Conservation (phyloP, 768 basidiomycete genomes). For the Leccinum uliginosum region DNA sequence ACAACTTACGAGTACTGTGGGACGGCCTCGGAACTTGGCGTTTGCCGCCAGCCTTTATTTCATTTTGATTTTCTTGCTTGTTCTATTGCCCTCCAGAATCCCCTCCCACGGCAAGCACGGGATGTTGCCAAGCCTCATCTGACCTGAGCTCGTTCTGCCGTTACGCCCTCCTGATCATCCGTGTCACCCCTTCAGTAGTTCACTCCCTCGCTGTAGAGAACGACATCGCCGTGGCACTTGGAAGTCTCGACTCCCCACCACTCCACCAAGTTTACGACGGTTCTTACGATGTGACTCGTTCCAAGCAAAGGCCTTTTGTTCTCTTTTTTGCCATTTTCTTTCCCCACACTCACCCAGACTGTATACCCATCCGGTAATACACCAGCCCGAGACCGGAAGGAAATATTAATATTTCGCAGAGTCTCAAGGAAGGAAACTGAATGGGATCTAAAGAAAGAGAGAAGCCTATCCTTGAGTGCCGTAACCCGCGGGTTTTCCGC, state of each 20-base stretch:
- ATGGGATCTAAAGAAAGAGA: background rate
- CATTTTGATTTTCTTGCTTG: background rate
- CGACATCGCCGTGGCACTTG: background rate
- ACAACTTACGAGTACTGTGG: background rate
- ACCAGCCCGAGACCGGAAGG: background rate
- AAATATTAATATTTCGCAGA: background rate
- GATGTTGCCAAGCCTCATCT: background rate
- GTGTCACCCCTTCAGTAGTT: background rate
- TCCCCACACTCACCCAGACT: background rate
- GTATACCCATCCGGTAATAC: background rate
- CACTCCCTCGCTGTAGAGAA: background rate
- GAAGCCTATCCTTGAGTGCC: background rate
- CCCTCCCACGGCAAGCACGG: slow-evolving; percentile 16
- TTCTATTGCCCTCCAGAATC: background rate
- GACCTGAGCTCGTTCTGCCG: background rate
- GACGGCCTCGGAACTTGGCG: slow-evolving; percentile 7
- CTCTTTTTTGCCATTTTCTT: background rate
- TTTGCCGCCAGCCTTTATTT: background rate
- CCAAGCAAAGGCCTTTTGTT: background rate
- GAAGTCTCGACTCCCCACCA: background rate
- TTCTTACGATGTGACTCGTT: background rate
- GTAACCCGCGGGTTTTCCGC: background rate
- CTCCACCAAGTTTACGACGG: background rate
- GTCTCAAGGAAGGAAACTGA: background rate
- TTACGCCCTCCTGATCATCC: slow-evolving; percentile 4